A percentile compares a stretch with the other conserved stretches of the same genome.
Conservation (phyloP, 83 land plant genomes). For the Diphasiastrum complanatum region DNA sequence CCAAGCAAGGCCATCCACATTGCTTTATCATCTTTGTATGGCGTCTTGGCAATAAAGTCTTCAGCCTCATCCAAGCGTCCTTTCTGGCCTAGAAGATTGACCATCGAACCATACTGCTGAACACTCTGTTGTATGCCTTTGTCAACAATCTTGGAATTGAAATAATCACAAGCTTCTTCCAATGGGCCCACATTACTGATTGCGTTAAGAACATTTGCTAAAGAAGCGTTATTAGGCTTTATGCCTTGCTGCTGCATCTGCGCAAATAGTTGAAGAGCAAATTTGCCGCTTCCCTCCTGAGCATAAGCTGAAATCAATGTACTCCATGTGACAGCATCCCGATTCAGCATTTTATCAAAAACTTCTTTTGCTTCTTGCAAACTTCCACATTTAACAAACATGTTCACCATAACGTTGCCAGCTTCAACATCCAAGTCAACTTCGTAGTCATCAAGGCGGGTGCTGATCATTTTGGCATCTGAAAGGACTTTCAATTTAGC, state of each 20-base stretch:
- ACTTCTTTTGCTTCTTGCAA: background rate
- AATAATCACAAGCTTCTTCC: constrained; percentile 6
- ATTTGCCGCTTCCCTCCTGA: background rate
- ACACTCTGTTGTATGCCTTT: no score
- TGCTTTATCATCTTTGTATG: constrained; percentile 1
- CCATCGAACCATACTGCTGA: no score
- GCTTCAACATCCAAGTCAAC: background rate
- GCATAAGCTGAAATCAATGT: background rate
- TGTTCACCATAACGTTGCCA: no score
- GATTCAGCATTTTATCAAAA: background rate
- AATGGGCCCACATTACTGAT: background rate
- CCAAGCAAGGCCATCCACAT: constrained; percentile 22
- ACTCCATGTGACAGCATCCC: background rate
- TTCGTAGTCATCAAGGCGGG: no score
- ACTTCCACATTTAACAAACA: background rate
- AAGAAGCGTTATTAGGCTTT: constrained; percentile 5
- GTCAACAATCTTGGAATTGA: constrained; percentile 1
- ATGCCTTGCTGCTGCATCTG: constrained; percentile 15
- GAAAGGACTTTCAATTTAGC: background rate
- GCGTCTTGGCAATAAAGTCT: constrained; percentile 19
- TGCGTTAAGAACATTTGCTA: constrained; percentile 13
- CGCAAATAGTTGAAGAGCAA: background rate
- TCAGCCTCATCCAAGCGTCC: background rate
- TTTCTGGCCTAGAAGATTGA: no score
- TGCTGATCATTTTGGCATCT: no score